Base-by-base conservation (phyloP, 106 monocot species). In the Dendrobium catenatum region DNA sequence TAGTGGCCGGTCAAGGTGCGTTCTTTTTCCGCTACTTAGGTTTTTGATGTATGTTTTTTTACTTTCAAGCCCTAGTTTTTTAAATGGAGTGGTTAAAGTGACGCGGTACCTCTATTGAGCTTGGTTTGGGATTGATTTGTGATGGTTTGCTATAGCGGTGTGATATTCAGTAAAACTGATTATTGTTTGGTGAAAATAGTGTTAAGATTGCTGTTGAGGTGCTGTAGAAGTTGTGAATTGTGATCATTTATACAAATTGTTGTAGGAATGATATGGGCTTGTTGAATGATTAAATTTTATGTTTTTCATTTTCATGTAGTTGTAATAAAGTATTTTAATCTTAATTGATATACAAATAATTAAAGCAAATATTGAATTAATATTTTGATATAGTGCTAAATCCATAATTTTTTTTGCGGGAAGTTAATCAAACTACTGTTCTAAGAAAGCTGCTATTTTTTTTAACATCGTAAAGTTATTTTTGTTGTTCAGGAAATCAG, bases 1-100 rank as follows among this genome's bases (percentile, higher is more conserved):
- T 49, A 6, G 76, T 51, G 10, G 76, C 76, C 49, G 47, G 76
- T 26, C 26, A 76, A 51, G 76, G 76, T 76, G 22, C 11, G 76
- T 49, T 49, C 49, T 74, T 19, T 74, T 74, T n/a, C 19, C 4
- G 17, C 33, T 74, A 43, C 4, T 74, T 20, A 16, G 74, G 9
- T 20, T 6, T 19, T 18, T 7, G 20, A 74, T 43, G 13, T 43
- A 19, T 41, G 6, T 0, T 43, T 74, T 42, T 74, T 7, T 43
- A 19, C 18, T 6, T 47, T 20, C 9, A 22, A 75, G 46, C 18
- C 42, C 75, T 75, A 47, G 22, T 73, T 73, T 73, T 37, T 37
- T 9, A 4, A 16, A 2, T 5, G 17, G 73, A 5, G 37, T 9
- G 42, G 18, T 16, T 68, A 7, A 10, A 13, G 51, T 11, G 51